Conservation (phyloP, 805 yeast species). For the Saturnispora zaruensis region DNA sequence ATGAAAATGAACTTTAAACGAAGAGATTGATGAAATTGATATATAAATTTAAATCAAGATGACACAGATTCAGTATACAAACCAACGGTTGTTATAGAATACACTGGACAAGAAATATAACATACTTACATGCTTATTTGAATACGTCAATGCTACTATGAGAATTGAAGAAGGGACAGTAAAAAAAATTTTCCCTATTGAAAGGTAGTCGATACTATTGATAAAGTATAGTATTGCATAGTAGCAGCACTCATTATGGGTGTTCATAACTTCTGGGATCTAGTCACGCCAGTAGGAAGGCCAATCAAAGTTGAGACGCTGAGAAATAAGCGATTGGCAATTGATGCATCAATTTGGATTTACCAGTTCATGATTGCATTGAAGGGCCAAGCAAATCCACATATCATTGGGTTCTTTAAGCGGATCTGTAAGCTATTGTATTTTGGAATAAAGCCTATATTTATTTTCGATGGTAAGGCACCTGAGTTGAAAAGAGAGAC, state of each 20-base stretch:
- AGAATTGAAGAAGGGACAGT: background rate
- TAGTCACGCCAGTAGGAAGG: conserved; percentile 79
- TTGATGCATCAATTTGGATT: conserved; percentile 98
- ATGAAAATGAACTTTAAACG: background rate
- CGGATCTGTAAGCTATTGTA: conserved; percentile 84
- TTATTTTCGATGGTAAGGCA: conserved; percentile 94
- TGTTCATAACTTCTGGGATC: conserved; percentile 90
- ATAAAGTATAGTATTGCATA: background rate
- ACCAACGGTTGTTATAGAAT: background rate
- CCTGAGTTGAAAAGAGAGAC: conserved; percentile 77
- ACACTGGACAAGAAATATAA: background rate
- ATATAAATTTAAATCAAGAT: no score
- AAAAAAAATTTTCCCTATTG: background rate
- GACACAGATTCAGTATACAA: no score
- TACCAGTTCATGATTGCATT: conserved; percentile 95
- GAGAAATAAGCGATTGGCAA: conserved; percentile 71
- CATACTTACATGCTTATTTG: no score
- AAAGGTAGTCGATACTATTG: background rate
- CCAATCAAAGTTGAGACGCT: conserved; percentile 87
- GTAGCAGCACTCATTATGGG: conserved; percentile 52
- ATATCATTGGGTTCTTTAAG: conserved; percentile 91
- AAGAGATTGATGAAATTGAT: background rate
- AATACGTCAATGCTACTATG: background rate
- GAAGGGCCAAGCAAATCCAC: conserved; percentile 78
- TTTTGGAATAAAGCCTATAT: conserved; percentile 81